Percentiles rank a stretch among this genome's conserved stretches.
Evolutionary conservation across 257 asterid species (phyloP).

Genomic region (Fraxinus excelsior): DNA sequence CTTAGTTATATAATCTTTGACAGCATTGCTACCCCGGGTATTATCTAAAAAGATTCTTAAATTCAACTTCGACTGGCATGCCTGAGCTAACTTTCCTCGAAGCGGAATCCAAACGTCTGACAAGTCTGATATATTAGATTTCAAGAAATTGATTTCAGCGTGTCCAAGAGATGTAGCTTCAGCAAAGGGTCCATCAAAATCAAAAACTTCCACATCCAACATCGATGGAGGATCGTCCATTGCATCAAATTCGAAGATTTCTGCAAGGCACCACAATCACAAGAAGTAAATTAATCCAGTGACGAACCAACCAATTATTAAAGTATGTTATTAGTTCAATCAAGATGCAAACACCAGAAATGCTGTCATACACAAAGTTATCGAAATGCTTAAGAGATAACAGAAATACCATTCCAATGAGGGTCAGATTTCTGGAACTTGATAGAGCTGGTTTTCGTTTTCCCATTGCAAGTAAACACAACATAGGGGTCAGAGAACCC

Average conservation of each 20-base stretch:
- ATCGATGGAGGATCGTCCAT: constrained; percentile 98
- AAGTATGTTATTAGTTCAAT: not conserved
- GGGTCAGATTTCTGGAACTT: constrained; percentile 88
- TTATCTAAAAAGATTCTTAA: constrained; percentile 88
- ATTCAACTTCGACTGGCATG: constrained; percentile 92
- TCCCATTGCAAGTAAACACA: constrained; percentile 95
- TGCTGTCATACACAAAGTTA: not conserved
- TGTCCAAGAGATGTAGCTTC: constrained; percentile 93
- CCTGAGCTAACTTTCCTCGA: constrained; percentile 92
- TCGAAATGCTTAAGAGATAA: not conserved
- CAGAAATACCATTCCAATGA: constrained; percentile 75
- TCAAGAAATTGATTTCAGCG: constrained; percentile 80
- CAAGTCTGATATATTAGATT: constrained; percentile 72
- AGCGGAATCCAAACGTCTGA: constrained; percentile 93
- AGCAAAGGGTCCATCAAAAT: constrained; percentile 94
- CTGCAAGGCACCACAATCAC: constrained; percentile 50
- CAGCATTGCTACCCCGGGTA: constrained; percentile 73
- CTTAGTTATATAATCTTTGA: constrained; percentile 74
- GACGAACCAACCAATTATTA: not conserved
- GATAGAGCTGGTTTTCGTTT: constrained; percentile 84
- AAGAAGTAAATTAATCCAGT: constrained; percentile 23
- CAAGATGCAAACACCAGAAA: constrained; percentile 9
- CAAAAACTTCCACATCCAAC: constrained; percentile 84
- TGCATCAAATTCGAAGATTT: constrained; percentile 96
- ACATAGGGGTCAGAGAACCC: constrained; percentile 98